These are phyloP conservation scores for Senna siamea DNA, from an alignment of 306 rosid genomes.

Conservation along the genomic window DNA sequence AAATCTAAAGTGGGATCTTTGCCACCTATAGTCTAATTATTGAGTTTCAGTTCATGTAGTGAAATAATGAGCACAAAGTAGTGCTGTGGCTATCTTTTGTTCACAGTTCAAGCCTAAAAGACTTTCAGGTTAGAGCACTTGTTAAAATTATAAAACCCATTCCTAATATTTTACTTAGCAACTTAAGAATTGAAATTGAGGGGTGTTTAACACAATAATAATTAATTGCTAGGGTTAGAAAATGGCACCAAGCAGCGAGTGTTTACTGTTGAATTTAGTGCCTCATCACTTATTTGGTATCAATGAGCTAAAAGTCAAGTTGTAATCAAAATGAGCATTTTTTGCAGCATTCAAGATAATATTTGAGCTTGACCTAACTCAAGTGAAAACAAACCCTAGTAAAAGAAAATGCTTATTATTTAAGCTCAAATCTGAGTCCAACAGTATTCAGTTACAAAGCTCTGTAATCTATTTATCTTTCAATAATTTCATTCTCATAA, in stretches of 20 bases:
- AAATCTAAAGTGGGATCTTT: slow-evolving; percentile 7
- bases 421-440: too few species aligned
- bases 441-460: too few species aligned
- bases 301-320: neutral
- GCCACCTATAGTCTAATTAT: neutral
- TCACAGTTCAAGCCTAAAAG: too few species aligned
- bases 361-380: neutral
- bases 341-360: neutral
- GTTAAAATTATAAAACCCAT: slow-evolving; percentile 29
- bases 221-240: too few species aligned
- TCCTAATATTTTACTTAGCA: neutral
- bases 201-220: too few species aligned
- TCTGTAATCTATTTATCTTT: neutral
- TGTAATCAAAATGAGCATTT: neutral
- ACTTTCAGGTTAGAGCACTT: too few species aligned
- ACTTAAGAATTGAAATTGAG: neutral
- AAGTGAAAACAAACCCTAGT: neutral
- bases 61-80: neutral
- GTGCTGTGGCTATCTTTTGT: neutral
- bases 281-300: neutral
- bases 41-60: slow-evolving; percentile 12
- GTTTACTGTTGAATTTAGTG: too few species aligned
- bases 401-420: too few species aligned
- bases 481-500: neutral
- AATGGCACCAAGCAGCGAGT: too few species aligned